These are phyloP conservation scores for Isatis tinctoria DNA, from an alignment of 345 rosid species.

Conservation along the genomic window DNA sequence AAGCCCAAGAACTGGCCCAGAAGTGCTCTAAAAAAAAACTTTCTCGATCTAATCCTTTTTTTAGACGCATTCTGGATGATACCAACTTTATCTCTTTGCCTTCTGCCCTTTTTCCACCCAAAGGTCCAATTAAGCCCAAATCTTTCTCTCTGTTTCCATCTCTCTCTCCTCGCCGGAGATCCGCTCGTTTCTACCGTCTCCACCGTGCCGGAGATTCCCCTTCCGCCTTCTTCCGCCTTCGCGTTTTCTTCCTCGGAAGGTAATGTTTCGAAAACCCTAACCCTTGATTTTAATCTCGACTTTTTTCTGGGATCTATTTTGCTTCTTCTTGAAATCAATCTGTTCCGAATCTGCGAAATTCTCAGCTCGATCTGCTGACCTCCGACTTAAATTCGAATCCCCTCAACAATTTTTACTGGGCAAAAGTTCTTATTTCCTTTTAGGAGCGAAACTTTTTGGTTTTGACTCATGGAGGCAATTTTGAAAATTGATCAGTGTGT, in stretches of 20 bases:
- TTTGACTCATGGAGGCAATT: slow-evolving; percentile 15
- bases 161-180: background rate
- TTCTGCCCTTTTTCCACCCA: background rate
- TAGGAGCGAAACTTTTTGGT: background rate
- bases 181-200: background rate
- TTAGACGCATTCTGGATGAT: background rate
- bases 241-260: background rate
- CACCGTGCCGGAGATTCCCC: slow-evolving; percentile 43
- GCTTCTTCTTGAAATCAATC: background rate
- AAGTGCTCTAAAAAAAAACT: no score
- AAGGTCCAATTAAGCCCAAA: slow-evolving; percentile 69
- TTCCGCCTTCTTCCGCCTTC: background rate
- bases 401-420: background rate
- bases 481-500: background rate
- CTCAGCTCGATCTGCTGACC: background rate
- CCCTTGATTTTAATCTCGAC: background rate
- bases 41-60: slow-evolving; percentile 3
- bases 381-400: background rate
- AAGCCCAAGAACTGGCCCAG: background rate
- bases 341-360: background rate
- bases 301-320: background rate
- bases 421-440: background rate
- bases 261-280: slow-evolving; percentile 5
- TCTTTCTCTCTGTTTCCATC: background rate
- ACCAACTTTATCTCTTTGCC: slow-evolving; percentile 1